A percentile compares a stretch with the other conserved stretches of the same genome.
Evolutionary conservation across 2,329 filamentous ascomycete species (phyloP).

Genomic region (Scedosporium boydii): DNA sequence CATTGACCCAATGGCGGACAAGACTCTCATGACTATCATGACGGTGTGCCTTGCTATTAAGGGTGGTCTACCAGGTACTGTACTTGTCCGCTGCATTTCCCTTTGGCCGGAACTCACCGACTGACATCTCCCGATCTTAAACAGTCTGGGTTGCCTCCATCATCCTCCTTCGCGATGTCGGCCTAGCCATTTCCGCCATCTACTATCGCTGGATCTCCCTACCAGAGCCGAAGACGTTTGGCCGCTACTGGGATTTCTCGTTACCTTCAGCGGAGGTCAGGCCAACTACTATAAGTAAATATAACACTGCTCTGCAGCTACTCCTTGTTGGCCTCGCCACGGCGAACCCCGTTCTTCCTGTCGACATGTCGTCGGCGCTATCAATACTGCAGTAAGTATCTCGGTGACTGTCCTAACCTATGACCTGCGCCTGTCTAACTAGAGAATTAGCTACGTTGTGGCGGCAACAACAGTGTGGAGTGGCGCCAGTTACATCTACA

Average conservation of each 20-base stretch:
- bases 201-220: constrained; percentile 96
- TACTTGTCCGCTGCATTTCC: background rate
- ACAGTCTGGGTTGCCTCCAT: constrained; percentile 78
- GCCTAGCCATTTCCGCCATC: constrained; percentile 74
- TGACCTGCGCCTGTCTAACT: constrained; percentile 19
- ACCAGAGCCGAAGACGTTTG: constrained; percentile 85
- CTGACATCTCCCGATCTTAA: background rate
- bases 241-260: constrained; percentile 94
- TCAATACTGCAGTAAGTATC: constrained; percentile 53
- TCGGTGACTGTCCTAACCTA: background rate
- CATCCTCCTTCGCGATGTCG: constrained; percentile 81
- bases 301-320: constrained; percentile 89
- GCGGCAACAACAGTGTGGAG: constrained; percentile 89
- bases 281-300: constrained; percentile 76
- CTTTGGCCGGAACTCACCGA: background rate
- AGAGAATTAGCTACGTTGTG: constrained; percentile 59
- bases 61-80: constrained; percentile 67
- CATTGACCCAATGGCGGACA: constrained; percentile 95
- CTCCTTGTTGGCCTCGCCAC: constrained; percentile 78
- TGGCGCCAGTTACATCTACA: constrained; percentile 83
- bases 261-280: constrained; percentile 78
- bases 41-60: constrained; percentile 79
- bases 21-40: constrained; percentile 86
- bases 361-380: constrained; percentile 45
- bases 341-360: constrained; percentile 64